Base-by-base conservation (phyloP, 495 filamentous ascomycete genomes). In the Trichoderma erinaceum region DNA sequence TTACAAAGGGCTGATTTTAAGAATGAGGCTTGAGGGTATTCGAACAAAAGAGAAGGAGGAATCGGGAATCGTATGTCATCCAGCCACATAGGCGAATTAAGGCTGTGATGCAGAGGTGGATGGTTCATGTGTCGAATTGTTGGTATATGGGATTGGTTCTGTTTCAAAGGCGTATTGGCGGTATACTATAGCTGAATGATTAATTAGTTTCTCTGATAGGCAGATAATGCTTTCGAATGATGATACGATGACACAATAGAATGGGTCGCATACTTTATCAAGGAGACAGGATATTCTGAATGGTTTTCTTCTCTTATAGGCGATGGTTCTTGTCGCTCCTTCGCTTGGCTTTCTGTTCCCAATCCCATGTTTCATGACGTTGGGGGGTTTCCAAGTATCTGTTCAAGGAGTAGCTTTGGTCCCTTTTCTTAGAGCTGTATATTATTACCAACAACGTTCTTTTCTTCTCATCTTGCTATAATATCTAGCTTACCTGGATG, bases 1-100 rank as follows among this genome's bases (percentile, higher is more conserved):
- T 61, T 61, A 32, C 56, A 61, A 25, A 23, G 56, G 4, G 56
- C 56, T 61, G 56, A 61, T 32, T 61, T 61, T 25, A 61, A 61
- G 25, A 13, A 8, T 29, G 56, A 61, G 13, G 56, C 56, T 13
- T 61, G 16, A 52, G 21, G 21, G n/a, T 4, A 21, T 21, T 52
- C 48, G 11, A 21, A 21, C 18, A 52, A 23, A 52, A 10, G 10
- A 23, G 11, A 23, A 25, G 21, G 48, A 2, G 8, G 5, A 10
- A 23, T 23, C 7, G 35, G 7, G 35, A 7, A 38, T 38, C 35
- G 7, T 10, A 7, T 38, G 35, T 38, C 21, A 10, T 52, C 48
- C 48, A 52, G 48, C n/a, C 48, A 52, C 1, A 21, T 2, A 3
- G 18, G 2, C 8, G 21, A 52, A 25, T 25, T 18, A 10, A 18